A percentile compares a stretch with the other conserved stretches of the same genome.
These are phyloP conservation scores for Gossypium davidsonii DNA, from an alignment of 441 rosid species.

Conservation along the genomic window DNA sequence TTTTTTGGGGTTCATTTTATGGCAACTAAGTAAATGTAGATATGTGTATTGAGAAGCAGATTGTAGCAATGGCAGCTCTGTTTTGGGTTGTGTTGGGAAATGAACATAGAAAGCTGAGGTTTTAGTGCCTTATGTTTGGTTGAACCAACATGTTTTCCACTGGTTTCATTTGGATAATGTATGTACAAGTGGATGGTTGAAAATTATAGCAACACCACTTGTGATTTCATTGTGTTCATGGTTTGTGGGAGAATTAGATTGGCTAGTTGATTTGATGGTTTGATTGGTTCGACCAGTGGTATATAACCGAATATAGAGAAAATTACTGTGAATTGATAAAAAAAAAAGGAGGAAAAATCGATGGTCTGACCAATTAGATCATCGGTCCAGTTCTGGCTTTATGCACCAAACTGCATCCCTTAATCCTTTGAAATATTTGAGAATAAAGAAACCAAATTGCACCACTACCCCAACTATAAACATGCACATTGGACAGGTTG, in stretches of 20 bases:
- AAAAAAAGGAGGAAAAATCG: no score
- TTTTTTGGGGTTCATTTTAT: background rate
- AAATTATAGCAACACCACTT: background rate
- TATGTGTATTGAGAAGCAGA: background rate
- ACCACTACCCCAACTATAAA: no score
- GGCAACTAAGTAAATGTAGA: background rate
- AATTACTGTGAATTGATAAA: no score
- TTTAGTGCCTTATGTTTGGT: slow-evolving; percentile 26
- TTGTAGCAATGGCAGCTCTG: background rate
- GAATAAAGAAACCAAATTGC: no score
- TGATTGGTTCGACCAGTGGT: no score
- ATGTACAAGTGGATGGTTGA: background rate
- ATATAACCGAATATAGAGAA: no score
- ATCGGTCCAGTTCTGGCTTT: no score
- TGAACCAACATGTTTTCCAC: slow-evolving; percentile 24
- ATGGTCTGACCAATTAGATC: no score
- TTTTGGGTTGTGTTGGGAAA: slow-evolving; percentile 17
- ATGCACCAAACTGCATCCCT: no score
- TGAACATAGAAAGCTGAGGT: slow-evolving; percentile 23
- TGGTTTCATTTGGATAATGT: background rate
- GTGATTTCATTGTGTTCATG: background rate
- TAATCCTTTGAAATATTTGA: no score
- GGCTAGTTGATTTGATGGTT: no score
- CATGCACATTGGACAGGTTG: no score
- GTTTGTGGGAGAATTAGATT: background rate